Conservation (phyloP, 768 basidiomycete genomes). For the Phylloporus sp. region DNA sequence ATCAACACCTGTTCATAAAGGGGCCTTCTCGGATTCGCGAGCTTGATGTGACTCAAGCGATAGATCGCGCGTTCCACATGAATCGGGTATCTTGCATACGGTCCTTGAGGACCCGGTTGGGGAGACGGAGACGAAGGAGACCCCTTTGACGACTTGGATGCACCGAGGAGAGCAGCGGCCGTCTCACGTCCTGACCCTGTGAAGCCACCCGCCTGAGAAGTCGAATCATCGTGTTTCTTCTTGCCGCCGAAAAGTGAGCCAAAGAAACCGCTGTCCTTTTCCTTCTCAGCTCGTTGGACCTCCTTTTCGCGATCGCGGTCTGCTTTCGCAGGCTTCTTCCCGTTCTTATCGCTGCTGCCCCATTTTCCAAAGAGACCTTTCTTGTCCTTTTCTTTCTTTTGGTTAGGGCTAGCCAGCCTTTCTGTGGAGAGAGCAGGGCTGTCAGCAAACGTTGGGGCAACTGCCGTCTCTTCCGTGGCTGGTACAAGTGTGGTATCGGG, state of each 20-base stretch:
- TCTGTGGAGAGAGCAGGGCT: constrained; percentile 15
- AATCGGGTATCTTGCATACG: constrained; percentile 86
- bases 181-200: constrained; percentile 71
- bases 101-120: constrained; percentile 32
- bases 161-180: constrained; percentile 80
- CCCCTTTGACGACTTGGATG: constrained; percentile 73
- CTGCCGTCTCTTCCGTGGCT: constrained; percentile 25
- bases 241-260: constrained; percentile 84
- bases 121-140: constrained; percentile 61
- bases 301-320: constrained; percentile 47
- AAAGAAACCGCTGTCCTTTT: constrained; percentile 77
- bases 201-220: constrained; percentile 32
- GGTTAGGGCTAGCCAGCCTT: constrained; percentile 27
- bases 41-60: constrained; percentile 94
- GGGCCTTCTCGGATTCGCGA: constrained; percentile 94
- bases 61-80: constrained; percentile 99
- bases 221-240: constrained; percentile 79
- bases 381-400: constrained; percentile 69
- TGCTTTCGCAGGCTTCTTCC: constrained; percentile 48
- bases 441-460: constrained; percentile 22
- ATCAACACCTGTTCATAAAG: constrained; percentile 95
- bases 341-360: constrained; percentile 52
- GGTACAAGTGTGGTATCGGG: constrained; percentile 37
- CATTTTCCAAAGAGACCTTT: constrained; percentile 64
- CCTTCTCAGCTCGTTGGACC: constrained; percentile 43